Conservation (phyloP, 176 grass and related monocot species). For the Lolium rigidum region DNA sequence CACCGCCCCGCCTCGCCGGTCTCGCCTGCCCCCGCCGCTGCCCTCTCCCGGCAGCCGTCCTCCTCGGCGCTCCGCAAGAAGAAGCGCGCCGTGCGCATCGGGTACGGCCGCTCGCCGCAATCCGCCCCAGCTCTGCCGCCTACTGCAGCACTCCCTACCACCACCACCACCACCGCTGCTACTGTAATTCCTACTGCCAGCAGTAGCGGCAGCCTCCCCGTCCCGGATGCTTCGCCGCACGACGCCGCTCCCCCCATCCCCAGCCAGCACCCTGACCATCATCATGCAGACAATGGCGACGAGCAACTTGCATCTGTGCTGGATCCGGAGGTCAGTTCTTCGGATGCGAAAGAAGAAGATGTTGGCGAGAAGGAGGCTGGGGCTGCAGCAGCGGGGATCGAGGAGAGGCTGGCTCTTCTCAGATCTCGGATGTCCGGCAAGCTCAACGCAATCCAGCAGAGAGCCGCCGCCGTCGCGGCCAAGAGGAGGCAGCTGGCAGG, state of each 20-base stretch:
- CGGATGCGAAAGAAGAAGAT: not conserved
- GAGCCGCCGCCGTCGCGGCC: constrained; percentile 44
- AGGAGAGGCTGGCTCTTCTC: constrained; percentile 63
- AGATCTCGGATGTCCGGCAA: constrained; percentile 73
- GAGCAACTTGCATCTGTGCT: too few species aligned
- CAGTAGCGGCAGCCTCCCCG: constrained; percentile 28
- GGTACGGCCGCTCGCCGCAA: constrained; percentile 73
- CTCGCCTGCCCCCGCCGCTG: constrained; percentile 4
- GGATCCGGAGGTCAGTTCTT: constrained; percentile 35
- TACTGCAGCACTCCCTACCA: not conserved
- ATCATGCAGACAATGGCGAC: not conserved
- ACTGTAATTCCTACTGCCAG: constrained; percentile 5
- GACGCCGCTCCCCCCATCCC: not conserved
- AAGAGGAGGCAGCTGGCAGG: constrained; percentile 72
- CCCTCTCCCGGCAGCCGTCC: constrained; percentile 37
- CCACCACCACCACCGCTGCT: not conserved
- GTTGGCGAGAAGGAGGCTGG: constrained; percentile 5
- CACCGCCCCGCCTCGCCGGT: constrained; percentile 10
- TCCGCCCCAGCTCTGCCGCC: constrained; percentile 15
- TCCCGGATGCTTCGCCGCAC: constrained; percentile 32
- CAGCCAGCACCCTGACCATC: not conserved
- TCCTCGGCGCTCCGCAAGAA: constrained; percentile 79
- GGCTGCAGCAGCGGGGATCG: constrained; percentile 39
- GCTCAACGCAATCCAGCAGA: constrained; percentile 62
- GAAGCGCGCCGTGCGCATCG: constrained; percentile 92